Conservation (phyloP, 169 alveolate species). For the Amoebophrya sp. region DNA sequence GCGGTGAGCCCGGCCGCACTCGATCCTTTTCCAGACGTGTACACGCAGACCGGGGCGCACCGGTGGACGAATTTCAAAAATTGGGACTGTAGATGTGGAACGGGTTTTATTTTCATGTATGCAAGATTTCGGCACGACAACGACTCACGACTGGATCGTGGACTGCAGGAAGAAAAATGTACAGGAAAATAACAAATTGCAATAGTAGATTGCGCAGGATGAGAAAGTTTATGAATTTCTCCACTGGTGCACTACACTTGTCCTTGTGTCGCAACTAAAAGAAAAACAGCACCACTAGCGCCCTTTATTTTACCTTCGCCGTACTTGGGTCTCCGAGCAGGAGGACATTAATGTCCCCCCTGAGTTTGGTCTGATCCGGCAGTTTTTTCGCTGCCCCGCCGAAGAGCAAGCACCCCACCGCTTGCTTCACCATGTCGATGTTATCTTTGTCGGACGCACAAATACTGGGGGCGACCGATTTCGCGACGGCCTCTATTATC, state of each 20-base stretch:
- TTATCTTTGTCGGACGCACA: slow-evolving; percentile 68
- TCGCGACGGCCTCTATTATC: slow-evolving; percentile 51
- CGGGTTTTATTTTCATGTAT: slow-evolving; percentile 94
- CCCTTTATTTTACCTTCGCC: slow-evolving; percentile 76
- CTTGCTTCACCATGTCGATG: slow-evolving; percentile 90
- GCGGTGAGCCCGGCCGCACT: slow-evolving; percentile 99
- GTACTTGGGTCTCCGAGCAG: slow-evolving; percentile 97
- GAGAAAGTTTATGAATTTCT: too few relatives aligned
- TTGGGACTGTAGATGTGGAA: slow-evolving; percentile 71
- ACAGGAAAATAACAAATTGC: not conserved
- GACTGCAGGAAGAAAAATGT: not conserved
- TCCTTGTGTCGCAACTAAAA: too few relatives aligned
- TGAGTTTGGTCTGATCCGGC: slow-evolving; percentile 81
- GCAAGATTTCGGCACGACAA: slow-evolving; percentile 79
- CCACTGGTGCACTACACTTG: too few relatives aligned
- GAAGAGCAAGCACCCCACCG: slow-evolving; percentile 94
- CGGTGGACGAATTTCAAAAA: slow-evolving; percentile 93
- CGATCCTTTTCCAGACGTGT: slow-evolving; percentile 97
- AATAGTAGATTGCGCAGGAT: too few relatives aligned
- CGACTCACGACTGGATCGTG: too few relatives aligned
- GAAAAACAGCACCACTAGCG: too few relatives aligned
- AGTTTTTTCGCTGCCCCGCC: slow-evolving; percentile 96
- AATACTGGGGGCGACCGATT: slow-evolving; percentile 94
- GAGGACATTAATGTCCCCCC: slow-evolving; percentile 60
- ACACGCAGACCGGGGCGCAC: slow-evolving; percentile 96